Evolutionary conservation across 805 yeast species (phyloP).

Genomic region (Ogataea populi-albae): DNA sequence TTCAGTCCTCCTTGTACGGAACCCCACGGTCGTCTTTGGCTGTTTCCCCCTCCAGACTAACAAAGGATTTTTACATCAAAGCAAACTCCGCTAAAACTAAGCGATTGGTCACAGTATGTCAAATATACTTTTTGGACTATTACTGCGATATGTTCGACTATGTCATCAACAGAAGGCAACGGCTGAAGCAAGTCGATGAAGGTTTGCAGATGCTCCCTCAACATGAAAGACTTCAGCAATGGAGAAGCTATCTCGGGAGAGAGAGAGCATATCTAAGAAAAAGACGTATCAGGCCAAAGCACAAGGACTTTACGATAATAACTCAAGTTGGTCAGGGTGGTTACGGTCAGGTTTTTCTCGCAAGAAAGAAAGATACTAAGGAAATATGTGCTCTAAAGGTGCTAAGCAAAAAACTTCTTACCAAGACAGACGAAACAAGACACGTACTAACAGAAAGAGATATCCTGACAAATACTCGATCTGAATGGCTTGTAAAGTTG

Average conservation of each 20-base stretch:
- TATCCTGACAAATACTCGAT: constrained; percentile 90
- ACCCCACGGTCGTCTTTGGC: constrained; percentile 25
- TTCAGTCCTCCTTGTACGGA: constrained; percentile 18
- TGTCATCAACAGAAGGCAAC: constrained; percentile 79
- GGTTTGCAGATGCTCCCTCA: constrained; percentile 39
- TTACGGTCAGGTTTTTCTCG: constrained; percentile 96
- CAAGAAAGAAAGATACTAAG: constrained; percentile 88
- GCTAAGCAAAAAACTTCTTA: constrained; percentile 78
- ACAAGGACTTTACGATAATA: constrained; percentile 92
- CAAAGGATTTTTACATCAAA: constrained; percentile 49
- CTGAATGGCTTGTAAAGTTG: constrained; percentile 93
- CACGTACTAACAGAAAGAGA: constrained; percentile 97
- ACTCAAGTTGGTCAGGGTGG: constrained; percentile 99
- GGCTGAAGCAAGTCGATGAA: constrained; percentile 67
- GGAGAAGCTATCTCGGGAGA: constrained; percentile 78
- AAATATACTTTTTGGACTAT: constrained; percentile 89
- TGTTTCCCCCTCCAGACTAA: constrained; percentile 25
- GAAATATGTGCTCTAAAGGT: constrained; percentile 96
- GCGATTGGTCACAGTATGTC: constrained; percentile 86
- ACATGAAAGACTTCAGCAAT: constrained; percentile 49
- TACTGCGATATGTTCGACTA: constrained; percentile 96
- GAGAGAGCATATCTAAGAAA: constrained; percentile 84
- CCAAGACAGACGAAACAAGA: constrained; percentile 90
- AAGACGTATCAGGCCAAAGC: constrained; percentile 86
- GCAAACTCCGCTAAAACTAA: constrained; percentile 75